Evolutionary conservation across 2,329 filamentous ascomycete species (phyloP).

Genomic region (Ceratocystis albifundus): DNA sequence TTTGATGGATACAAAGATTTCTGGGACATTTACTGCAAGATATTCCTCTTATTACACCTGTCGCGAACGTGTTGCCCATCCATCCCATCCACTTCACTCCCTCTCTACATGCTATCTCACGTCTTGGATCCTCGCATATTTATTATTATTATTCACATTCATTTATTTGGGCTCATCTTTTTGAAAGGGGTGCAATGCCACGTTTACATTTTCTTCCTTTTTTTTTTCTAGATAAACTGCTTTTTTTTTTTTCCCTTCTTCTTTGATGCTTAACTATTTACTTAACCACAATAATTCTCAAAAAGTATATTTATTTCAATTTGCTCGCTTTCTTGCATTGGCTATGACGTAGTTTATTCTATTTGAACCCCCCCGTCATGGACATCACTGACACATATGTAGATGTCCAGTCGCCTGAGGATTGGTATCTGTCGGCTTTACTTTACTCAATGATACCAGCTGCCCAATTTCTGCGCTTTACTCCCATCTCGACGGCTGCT

Average conservation of each 20-base stretch:
- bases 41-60: background rate
- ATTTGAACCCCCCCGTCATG: background rate
- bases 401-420: background rate
- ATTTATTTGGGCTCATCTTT: slow-evolving; percentile 10
- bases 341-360: background rate
- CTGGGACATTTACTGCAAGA: background rate
- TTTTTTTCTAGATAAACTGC: background rate
- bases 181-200: slow-evolving; percentile 1
- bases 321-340: background rate
- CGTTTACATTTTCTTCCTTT: slow-evolving; percentile 14
- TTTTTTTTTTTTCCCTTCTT: no score
- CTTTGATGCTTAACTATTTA: background rate
- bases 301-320: slow-evolving; percentile 13
- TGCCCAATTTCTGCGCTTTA: slow-evolving; percentile 76
- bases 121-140: slow-evolving; percentile 3
- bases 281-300: slow-evolving; percentile 8
- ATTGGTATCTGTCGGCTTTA: background rate
- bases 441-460: slow-evolving; percentile 48
- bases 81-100: background rate
- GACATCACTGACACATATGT: background rate
- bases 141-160: background rate
- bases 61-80: background rate
- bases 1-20: slow-evolving; percentile 14
- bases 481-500: slow-evolving; percentile 85
- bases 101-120: background rate